Evolutionary conservation across 495 filamentous ascomycete species (phyloP), one percentile per base, ranked within the genome.

Genomic region (Hypomontagnella submonticulosa): DNA sequence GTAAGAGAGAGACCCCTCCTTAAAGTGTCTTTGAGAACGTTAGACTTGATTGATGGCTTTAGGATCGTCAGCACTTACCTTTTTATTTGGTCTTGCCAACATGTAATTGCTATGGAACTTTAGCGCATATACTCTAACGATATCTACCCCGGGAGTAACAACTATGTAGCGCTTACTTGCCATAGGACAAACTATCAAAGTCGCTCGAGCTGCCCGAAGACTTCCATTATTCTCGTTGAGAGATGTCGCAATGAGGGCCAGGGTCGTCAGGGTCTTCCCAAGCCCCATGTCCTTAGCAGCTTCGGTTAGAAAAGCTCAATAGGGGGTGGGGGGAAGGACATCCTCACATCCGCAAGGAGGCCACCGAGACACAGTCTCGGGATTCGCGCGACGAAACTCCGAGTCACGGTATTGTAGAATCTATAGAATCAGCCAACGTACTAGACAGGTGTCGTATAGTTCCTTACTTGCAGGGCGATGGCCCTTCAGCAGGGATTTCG

Each of bases 51-150:
- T 36, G 15, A 3, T 27, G 2, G 16, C 4, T 10, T 9, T 30
- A 12, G 2, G 18, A 6, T 0, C 20, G 1, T 27, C 4, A 15
- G 12, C 0, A 51, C 73, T 51, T 32, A 73, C 74, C 27, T 52
- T 16, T 67, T 16, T 20, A 76, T 75, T 23, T 76, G 71, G 4
- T 66, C 51, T 36, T 67, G 19, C 74, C 74, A 76, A 18, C 58
- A 54, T 8, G 71, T 67, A 41, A 75, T 70, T 20, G 46, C 61
- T 64, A 47, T 13, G 2, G 3, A 27, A 40, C 2, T 23, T 48
- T 46, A 44, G 18, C 1, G 10, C 4, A 15, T 60, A 12, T 19
- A 12, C 0, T 19, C 15, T 1, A 32, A 13, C 10, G 11, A 6
- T n/a, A 11, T 6, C 23, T 27, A 27, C 23, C 3, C 6, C 6